Base-by-base conservation (phyloP, 768 basidiomycete genomes). In the Leucocoprinus sp. region DNA sequence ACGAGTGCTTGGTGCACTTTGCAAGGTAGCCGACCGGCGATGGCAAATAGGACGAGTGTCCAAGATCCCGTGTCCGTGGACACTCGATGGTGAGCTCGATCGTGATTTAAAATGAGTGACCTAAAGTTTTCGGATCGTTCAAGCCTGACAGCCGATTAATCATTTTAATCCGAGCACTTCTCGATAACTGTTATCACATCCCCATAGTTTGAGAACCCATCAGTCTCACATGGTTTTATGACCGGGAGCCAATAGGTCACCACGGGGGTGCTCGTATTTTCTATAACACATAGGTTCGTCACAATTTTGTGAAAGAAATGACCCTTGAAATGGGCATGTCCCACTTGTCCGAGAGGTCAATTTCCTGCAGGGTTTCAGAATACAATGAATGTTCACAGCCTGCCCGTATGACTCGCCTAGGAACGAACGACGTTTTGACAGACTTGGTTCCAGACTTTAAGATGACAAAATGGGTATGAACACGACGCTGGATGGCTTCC, bases 401-500 rank as follows among this genome's bases (percentile, higher is more conserved):
- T 12, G 22, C 29, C 34, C 14, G 45, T 33, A 19, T 26, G 45
- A 15, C 31, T 37, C 19, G 15, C 18, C 40, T 15, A 35, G 28
- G 40, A 28, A 36, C 33, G 45, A 35, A 34, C 24, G 46, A 23
- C 26, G 33, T 37, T 41, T 41, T 40, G 23, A 41, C 23, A 42
- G 37, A 8, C 18, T 27, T 17, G 24, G 40, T 27, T 41, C 40
- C 33, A 28, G 31, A 34, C n/a, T 18, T 21, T 36, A 15, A 47
- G 42, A 48, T 48, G 39, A 48, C 41, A 36, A 34, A 24, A 36
- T 41, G 40, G 18, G 37, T 34, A 29, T 26, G 38, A 36, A 26
- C 46, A 42, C 39, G 40, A 41, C 36, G 46, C 27, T 36, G 46
- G 40, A 40, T 48, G 46, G 46, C 40, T 48, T 48, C 45, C 35